phyloP scores from a whole-genome alignment of 371 early-diverging fungal genomes.

The Mycotypha africana region DNA sequence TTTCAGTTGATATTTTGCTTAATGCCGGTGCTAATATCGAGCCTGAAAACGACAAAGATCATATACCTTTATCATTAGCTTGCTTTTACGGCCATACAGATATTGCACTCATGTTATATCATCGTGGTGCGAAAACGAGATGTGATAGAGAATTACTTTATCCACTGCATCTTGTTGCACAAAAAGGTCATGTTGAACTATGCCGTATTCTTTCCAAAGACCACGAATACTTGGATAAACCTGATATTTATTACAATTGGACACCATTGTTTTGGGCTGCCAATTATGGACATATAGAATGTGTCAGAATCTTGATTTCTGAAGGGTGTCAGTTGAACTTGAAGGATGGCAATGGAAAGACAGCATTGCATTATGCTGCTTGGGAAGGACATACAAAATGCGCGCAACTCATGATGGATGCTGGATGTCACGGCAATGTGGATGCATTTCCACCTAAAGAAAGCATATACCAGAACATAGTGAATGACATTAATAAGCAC shows the following conservation, averaged over 20 bases:
- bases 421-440: slow-evolving; percentile 43
- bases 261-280: slow-evolving; percentile 94
- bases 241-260: slow-evolving; percentile 92
- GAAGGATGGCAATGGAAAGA: slow-evolving; percentile 79
- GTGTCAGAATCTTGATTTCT: slow-evolving; percentile 75
- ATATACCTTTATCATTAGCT: slow-evolving; percentile 77
- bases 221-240: slow-evolving; percentile 62
- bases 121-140: slow-evolving; percentile 64
- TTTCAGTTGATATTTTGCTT: slow-evolving; percentile 71
- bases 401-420: slow-evolving; percentile 57
- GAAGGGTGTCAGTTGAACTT: slow-evolving; percentile 73
- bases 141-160: slow-evolving; percentile 72
- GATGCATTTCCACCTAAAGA: neutral
- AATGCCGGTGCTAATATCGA: slow-evolving; percentile 60
- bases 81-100: slow-evolving; percentile 90
- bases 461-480: too few species aligned
- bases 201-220: slow-evolving; percentile 69
- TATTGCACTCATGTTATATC: slow-evolving; percentile 74
- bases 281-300: slow-evolving; percentile 83
- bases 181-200: slow-evolving; percentile 80
- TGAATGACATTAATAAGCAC: neutral
- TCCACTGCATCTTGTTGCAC: slow-evolving; percentile 84
- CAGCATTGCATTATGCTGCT: slow-evolving; percentile 88
- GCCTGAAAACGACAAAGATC: slow-evolving; percentile 48
- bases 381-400: slow-evolving; percentile 87